A percentile compares a stretch with the other conserved stretches of the same genome.
Conservation (phyloP, 192 early-diverging fungal species). For the Glomus cerebriforme region DNA sequence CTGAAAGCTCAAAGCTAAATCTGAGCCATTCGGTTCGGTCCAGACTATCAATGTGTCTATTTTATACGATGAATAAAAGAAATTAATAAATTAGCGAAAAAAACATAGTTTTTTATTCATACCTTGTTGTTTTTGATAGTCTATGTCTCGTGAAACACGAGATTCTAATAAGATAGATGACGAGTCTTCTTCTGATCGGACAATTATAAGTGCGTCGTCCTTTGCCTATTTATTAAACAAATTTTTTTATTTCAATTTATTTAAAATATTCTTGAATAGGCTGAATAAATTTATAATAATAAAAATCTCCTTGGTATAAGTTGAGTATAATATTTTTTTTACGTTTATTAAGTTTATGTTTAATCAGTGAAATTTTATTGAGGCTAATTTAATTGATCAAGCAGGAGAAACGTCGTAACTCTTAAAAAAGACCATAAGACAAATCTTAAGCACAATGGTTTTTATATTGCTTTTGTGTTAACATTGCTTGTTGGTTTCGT, state of each 20-base stretch:
- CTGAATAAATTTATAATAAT: not conserved
- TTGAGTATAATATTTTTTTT: too few species aligned
- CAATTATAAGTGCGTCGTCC: conserved; percentile 63
- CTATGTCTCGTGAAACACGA: conserved; percentile 68
- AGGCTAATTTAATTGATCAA: too few species aligned
- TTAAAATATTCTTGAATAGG: not conserved
- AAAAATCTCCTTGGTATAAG: not conserved
- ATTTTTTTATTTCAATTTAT: conserved; percentile 16
- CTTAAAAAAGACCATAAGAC: too few species aligned
- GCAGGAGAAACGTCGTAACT: too few species aligned
- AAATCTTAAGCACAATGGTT: not conserved
- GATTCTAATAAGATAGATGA: conserved; percentile 69
- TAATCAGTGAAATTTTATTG: too few species aligned
- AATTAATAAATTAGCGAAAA: not conserved
- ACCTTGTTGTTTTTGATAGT: conserved; percentile 90
- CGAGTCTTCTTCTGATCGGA: conserved; percentile 63
- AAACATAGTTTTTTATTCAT: conserved; percentile 15
- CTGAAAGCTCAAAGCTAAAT: conserved; percentile 94
- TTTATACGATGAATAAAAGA: conserved; percentile 26
- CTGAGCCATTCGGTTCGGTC: conserved; percentile 73
- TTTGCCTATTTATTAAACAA: conserved; percentile 36
- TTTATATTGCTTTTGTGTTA: not conserved
- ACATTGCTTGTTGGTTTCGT: not conserved
- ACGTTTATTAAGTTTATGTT: too few species aligned
- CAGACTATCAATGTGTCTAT: conserved; percentile 95